Evolutionary conservation across 2,329 filamentous ascomycete species (phyloP), one percentile per base, ranked within the genome.

Genomic region (Fusarium subtropicale): DNA sequence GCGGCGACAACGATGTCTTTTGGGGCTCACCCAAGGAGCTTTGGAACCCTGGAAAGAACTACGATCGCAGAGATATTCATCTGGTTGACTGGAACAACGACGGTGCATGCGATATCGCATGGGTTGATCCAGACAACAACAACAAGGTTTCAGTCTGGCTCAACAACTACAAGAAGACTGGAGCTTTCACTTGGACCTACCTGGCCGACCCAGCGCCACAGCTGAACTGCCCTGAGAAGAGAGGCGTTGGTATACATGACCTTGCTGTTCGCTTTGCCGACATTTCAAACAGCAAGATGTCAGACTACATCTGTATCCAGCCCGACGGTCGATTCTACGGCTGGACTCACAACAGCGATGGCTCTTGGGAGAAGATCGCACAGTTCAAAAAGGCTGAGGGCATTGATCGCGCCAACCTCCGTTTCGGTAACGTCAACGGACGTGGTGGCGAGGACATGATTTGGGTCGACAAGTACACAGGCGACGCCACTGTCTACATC

Each of bases 221-320:
- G 1, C 15, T 56, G 8, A 22, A 47, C 20, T 64, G 56, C 7
- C 41, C 56, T 1, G 45, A 60, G 22, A 47, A 51, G 28, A 20
- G 51, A 11, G 61, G 61, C 3, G 39, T 60, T 15, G 45, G 38
- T 3, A 44, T 52, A 7, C 46, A 58, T 11, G 55, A 58, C 24
- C 31, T 52, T 6, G 4, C 56, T 33, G 47, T 54, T 16, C 15
- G 41, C 5, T 64, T 64, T 24, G 61, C 61, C 72, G 75, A 79
- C 18, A 65, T 87, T 2, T 72, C 78, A 13, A 42, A 56, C 39
- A 71, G 62, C 30, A 34, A 39, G 9, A 24, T 55, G 10, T 56
- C 47, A 1, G 65, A 66, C 16, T 56, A 62, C 5, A 44, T 66
- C 15, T 66, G 62, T 16, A 53, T 68, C 3, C 26, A 60, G 13